These are phyloP conservation scores for Salix dunnii DNA, from an alignment of 345 rosid species.

Conservation along the genomic window DNA sequence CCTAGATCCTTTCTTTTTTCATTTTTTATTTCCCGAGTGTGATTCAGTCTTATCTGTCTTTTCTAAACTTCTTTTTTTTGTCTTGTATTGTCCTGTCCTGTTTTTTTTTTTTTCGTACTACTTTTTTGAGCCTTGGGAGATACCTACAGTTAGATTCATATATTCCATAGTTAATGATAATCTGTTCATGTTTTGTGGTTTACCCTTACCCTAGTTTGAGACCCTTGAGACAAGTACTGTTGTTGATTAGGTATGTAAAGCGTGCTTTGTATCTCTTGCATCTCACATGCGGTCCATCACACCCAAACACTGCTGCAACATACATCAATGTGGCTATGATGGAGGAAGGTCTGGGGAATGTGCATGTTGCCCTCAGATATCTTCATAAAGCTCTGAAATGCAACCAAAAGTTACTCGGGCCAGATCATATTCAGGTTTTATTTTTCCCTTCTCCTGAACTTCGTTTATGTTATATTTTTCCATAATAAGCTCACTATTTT, in stretches of 20 bases:
- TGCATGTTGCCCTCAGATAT: conserved; percentile 95
- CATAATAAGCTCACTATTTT: background rate
- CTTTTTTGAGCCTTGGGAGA: background rate
- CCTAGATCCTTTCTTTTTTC: background rate
- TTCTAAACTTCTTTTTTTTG: background rate
- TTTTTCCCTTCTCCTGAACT: conserved; percentile 4
- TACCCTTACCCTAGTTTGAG: conserved; percentile 5
- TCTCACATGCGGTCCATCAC: conserved; percentile 97
- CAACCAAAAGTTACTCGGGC: conserved; percentile 92
- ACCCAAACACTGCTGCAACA: conserved; percentile 99
- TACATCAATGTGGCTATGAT: conserved; percentile 98
- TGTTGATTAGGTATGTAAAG: conserved; percentile 78
- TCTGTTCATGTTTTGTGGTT: conserved; percentile 15
- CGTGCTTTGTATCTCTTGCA: conserved; percentile 95
- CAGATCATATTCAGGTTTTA: conserved; percentile 96
- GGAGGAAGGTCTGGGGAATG: conserved; percentile 99
- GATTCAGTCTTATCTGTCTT: background rate
- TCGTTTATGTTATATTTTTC: conserved; percentile 4
- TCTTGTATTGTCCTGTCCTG: background rate
- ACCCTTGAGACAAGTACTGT: background rate
- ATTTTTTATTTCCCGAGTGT: conserved; percentile 5
- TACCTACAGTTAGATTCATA: conserved; percentile 7
- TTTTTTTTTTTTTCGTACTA: background rate
- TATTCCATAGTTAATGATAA: background rate
- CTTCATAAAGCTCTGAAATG: conserved; percentile 97